Percentiles rank a stretch among this genome's conserved stretches.
Conservation (phyloP, 2,329 filamentous ascomycete genomes). For the Fusarium beomiforme region DNA sequence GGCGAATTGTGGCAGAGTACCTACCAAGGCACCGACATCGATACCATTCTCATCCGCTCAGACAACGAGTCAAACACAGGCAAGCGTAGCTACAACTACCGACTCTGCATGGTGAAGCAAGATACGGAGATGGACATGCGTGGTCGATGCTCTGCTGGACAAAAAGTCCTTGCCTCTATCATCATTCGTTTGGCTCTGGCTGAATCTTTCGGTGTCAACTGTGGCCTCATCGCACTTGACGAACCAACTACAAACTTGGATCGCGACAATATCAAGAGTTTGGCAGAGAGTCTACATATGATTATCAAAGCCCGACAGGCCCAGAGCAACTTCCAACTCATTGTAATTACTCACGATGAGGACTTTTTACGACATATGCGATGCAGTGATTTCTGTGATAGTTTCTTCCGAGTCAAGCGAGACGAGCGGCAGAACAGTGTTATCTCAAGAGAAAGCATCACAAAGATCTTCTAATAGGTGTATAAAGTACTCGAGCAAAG, state of each 20-base stretch:
- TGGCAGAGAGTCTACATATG: constrained; percentile 84
- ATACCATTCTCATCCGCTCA: constrained; percentile 94
- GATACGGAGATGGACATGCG: constrained; percentile 99
- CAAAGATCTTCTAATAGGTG: constrained; percentile 53
- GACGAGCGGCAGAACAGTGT: constrained; percentile 88
- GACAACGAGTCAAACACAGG: constrained; percentile 80
- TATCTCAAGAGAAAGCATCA: constrained; percentile 77
- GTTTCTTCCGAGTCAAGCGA: constrained; percentile 87
- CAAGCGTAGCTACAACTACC: constrained; percentile 94
- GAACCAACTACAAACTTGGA: constrained; percentile 98
- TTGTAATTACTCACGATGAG: constrained; percentile 99
- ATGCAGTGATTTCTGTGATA: constrained; percentile 90
- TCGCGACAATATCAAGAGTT: constrained; percentile 89
- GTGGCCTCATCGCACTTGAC: constrained; percentile 94
- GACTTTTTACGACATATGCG: constrained; percentile 95
- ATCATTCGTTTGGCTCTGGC: constrained; percentile 96
- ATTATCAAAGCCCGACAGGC: constrained; percentile 86
- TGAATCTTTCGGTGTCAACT: constrained; percentile 96
- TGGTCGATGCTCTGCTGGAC: constrained; percentile 93
- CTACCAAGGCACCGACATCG: constrained; percentile 96
- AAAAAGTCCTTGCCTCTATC: constrained; percentile 96
- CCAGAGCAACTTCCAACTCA: constrained; percentile 96
- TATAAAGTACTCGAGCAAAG: not conserved
- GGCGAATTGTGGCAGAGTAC: constrained; percentile 97
- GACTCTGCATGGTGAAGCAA: constrained; percentile 97